These are phyloP conservation scores for Nicotiana rustica DNA, from an alignment of 305 asterid species.

Conservation along the genomic window DNA sequence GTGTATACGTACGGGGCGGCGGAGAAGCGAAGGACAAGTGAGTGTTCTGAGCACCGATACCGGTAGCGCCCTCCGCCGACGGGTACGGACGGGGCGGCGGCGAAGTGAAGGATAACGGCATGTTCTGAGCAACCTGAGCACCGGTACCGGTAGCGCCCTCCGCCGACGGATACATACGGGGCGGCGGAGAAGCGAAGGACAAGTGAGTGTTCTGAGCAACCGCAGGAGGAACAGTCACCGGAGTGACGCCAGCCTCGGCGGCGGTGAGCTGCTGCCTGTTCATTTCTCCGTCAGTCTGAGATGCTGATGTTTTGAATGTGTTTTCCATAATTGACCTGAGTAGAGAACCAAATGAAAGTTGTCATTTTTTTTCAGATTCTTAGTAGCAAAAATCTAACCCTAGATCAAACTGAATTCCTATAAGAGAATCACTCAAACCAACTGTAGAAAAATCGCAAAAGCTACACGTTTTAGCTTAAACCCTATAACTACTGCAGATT, in stretches of 20 bases:
- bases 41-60: too few relatives aligned
- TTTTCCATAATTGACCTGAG: neutral
- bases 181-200: too few relatives aligned
- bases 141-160: too few relatives aligned
- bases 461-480: neutral
- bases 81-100: too few relatives aligned
- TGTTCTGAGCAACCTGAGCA: too few relatives aligned
- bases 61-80: too few relatives aligned
- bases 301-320: neutral
- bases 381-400: too few relatives aligned
- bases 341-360: neutral
- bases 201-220: neutral
- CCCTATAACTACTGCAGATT: neutral
- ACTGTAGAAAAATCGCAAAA: conserved; percentile 4
- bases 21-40: too few relatives aligned
- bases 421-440: neutral
- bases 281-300: neutral
- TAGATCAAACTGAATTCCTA: neutral
- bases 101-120: too few relatives aligned
- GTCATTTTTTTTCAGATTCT: neutral
- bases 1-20: too few relatives aligned
- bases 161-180: too few relatives aligned
- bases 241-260: neutral
- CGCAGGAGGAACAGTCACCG: neutral
- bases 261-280: neutral